phyloP scores from a whole-genome alignment of 2,329 filamentous ascomycete genomes.

The Biscogniauxia sp. region DNA sequence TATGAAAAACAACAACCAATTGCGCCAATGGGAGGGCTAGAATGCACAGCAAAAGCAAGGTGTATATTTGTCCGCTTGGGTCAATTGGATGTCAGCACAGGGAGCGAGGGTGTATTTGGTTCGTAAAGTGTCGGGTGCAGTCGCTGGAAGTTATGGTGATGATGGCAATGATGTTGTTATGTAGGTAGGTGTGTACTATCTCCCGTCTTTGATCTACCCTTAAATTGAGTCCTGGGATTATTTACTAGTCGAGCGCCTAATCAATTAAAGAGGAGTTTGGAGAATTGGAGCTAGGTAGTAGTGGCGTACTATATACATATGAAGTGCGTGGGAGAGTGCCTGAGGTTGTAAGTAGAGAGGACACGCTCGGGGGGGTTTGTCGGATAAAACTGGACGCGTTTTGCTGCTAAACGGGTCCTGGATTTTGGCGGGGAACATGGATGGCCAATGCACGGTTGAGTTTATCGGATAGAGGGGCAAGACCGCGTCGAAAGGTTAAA shows the following conservation, averaged over 20 bases:
- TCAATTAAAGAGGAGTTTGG: no score
- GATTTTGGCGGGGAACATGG: background rate
- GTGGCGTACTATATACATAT: no score
- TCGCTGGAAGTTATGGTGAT: background rate
- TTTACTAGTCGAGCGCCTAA: no score
- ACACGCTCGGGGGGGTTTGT: background rate
- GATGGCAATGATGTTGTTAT: background rate
- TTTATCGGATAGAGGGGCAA: background rate
- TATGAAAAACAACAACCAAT: background rate
- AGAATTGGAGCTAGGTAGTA: no score
- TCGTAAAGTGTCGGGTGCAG: background rate
- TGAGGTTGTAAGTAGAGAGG: no score
- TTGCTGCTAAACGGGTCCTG: background rate
- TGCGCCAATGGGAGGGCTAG: background rate
- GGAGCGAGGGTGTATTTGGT: background rate
- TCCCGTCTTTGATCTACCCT: no score
- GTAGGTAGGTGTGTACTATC: no score
- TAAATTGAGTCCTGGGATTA: no score
- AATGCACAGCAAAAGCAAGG: constrained; percentile 7
- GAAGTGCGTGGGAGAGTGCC: no score
- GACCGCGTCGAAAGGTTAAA: background rate
- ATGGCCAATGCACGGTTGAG: background rate
- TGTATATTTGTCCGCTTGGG: background rate
- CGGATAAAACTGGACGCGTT: background rate
- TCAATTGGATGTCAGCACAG: background rate